Conservation (phyloP, 2,329 filamentous ascomycete genomes). For the Colletotrichum navitas region DNA sequence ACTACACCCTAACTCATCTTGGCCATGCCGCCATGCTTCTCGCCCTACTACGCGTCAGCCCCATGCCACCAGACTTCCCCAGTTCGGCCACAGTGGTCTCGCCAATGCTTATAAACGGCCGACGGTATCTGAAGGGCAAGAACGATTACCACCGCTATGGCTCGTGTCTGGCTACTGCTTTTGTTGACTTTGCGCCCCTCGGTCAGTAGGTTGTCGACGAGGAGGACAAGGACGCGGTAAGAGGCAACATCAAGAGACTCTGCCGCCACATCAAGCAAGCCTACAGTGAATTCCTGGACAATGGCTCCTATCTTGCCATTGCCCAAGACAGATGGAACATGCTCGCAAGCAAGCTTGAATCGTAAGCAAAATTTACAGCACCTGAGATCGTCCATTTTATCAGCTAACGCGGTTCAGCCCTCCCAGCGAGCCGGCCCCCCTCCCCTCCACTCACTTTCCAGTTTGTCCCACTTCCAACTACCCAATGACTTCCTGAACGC, state of each 20-base stretch:
- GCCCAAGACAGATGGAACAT: background rate
- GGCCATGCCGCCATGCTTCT: slow-evolving; percentile 15
- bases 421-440: background rate
- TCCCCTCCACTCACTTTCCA: background rate
- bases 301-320: background rate
- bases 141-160: background rate
- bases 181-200: background rate
- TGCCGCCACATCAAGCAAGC: background rate
- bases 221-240: background rate
- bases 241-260: background rate
- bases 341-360: background rate
- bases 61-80: background rate
- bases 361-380: background rate
- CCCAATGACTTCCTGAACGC: background rate
- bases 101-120: background rate
- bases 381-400: background rate
- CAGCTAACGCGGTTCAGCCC: background rate
- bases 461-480: background rate
- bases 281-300: background rate
- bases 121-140: background rate
- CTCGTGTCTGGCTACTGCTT: slow-evolving; percentile 4
- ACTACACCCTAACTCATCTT: slow-evolving; percentile 17
- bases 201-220: background rate
- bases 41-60: background rate
- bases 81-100: background rate